Base-by-base conservation (phyloP, 2,329 filamentous ascomycete genomes). In the Leptodontidium sp. region DNA sequence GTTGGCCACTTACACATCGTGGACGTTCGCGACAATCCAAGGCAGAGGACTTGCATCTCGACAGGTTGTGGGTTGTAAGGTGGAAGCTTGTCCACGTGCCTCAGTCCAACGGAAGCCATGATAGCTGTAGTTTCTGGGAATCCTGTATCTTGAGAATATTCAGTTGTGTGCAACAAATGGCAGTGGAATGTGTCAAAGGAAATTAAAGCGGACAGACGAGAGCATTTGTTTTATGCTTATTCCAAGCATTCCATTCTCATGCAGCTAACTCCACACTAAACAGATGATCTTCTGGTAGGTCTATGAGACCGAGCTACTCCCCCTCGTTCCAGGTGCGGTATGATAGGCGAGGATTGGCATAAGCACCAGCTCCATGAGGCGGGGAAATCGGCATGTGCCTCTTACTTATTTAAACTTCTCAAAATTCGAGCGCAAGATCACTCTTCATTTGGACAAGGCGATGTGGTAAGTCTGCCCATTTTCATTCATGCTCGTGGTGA, bases 31-130 rank as follows among this genome's bases (percentile, higher is more conserved):
- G 59, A 61, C 17, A 61, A 17, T 11, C 59, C 59, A n/a, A 61
- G 59, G 45, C 59, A 61, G 9, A 61, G 59, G 4, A 61, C 59
- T 49, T 61, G 38, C 59, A 61, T 61, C 11, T 61, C 59, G 6
- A 61, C 59, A 5, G 59, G 59, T 11, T 40, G 40, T n/a, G 59
- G 59, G 21, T 32, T 15, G 4, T 50, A 32, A 12, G 59, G 26
- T 26, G 59, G 40, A 7, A 61, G 45, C 12, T 32, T 61, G 43
- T 61, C 59, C 11, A 61, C 59, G 26, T 49, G 45, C n/a, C 59
- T 47, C 26, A 32, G 4, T n/a, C 45, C 40, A 45, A 47, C 38
- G 3, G 59, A 49, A 26, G 40, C 17, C 35, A 61, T 61, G 6
- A 35, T 35, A 29, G 1, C 29, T 55, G 14, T n/a, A 17, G 9